Base-by-base conservation (phyloP, 1,139 yeast species). In the Pneumocystis sp. region DNA sequence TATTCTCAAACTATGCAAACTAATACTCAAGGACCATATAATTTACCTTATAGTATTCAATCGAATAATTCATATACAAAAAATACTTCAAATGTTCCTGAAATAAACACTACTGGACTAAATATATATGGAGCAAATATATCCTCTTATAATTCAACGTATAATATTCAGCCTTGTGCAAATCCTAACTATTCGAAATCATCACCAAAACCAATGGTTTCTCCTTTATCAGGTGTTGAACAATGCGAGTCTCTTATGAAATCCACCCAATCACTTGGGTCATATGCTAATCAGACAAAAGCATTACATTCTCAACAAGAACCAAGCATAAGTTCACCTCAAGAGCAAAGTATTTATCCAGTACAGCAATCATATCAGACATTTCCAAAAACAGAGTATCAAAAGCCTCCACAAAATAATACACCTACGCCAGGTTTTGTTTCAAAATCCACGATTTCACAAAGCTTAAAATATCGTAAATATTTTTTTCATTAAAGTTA, bases 381-480 rank as follows among this genome's bases (percentile, higher is more conserved):
- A 3, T 64, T 63, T 35, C n/a, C n/a, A 6, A 63, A 34, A 29
- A 19, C 25, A 2, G 61, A 66, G 15, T 31, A 21, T 29, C 21
- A 25, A 21, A 65, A 37, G 31, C 12, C 17, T 25, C 39, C 31
- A n/a, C 34, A 45, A 42, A 60, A 63, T 31, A 42, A 63, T 3
- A 50, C 70, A 4, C 61, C 68, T 15, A 57, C 67, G 5, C 61
- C n/a, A 10, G 8, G 66, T n/a, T 57, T 64, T 19, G 69, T 71
- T 39, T 63, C 72, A 42, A 67, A 74, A 25, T 70, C 74, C 59
- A 69, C 70, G 39, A 73, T 73, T 50, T 75, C 79, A 56, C 79
- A 78, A 77, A 77, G 69, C 65, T 76, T 79, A 19, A 82, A 79
- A 69, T 79, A 82, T 72, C 89, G 68, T 66, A 66, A 56, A 19